Percentiles rank a stretch among this genome's conserved stretches.
Conservation (phyloP, 139 green algal genomes). For the Chlamydomonas schloesseri region DNA sequence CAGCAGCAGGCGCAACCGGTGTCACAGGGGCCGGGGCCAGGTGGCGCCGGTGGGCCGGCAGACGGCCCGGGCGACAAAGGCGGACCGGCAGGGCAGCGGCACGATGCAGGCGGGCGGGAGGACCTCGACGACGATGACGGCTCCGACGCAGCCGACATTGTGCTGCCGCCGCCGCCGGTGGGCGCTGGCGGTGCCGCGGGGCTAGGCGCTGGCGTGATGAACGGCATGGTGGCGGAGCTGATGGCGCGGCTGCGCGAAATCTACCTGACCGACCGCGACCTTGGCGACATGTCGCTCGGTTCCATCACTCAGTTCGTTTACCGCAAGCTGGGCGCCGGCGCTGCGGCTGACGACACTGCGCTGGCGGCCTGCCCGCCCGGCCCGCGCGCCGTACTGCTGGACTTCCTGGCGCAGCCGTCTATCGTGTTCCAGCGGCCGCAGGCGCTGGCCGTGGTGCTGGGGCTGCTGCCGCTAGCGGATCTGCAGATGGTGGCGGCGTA, state of each 20-base stretch:
- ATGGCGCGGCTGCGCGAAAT: conserved; percentile 66
- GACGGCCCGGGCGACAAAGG: neutral
- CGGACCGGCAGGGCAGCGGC: neutral
- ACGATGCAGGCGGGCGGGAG: neutral
- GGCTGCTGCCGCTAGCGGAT: conserved; percentile 60
- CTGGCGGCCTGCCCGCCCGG: conserved; percentile 32
- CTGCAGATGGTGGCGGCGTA: conserved; percentile 71
- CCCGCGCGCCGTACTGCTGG: conserved; percentile 43
- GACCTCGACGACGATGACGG: neutral
- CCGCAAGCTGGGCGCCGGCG: conserved; percentile 53
- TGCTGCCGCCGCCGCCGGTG: neutral
- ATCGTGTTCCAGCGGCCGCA: conserved; percentile 62
- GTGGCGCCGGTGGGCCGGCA: neutral
- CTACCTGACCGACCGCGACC: conserved; percentile 48
- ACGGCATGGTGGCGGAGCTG: conserved; percentile 63
- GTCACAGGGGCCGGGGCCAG: neutral
- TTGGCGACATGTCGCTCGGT: conserved; percentile 61
- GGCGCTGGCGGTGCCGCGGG: neutral
- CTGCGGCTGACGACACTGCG: conserved; percentile 4
- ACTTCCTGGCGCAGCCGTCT: conserved; percentile 62
- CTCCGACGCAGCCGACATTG: neutral
- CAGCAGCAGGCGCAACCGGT: neutral
- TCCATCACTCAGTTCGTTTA: conserved; percentile 69
- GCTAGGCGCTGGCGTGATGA: conserved; percentile 1
- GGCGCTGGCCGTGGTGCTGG: conserved; percentile 62